Percentiles rank a stretch among this genome's conserved stretches.
Evolutionary conservation across 805 yeast genomes (phyloP).

Genomic region (Candida broadrunensis): DNA sequence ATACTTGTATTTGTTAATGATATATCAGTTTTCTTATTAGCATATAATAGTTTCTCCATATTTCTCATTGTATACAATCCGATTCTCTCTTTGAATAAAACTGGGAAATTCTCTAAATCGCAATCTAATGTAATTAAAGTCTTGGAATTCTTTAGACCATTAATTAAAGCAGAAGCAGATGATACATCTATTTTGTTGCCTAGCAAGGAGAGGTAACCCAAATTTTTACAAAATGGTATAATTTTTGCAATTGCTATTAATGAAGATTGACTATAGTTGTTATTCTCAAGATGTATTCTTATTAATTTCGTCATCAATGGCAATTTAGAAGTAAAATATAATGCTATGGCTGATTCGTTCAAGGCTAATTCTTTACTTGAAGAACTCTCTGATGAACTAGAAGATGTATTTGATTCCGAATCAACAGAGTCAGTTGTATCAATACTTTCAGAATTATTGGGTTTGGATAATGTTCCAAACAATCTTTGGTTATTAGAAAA

Average conservation of each 20-base stretch:
- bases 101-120: constrained; percentile 61
- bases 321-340: constrained; percentile 56
- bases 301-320: constrained; percentile 66
- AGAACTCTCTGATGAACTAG: background rate
- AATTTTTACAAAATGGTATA: constrained; percentile 61
- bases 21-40: constrained; percentile 31
- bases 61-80: constrained; percentile 82
- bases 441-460: background rate
- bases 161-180: constrained; percentile 62
- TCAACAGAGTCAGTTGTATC: background rate
- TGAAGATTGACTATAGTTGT: constrained; percentile 54
- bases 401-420: background rate
- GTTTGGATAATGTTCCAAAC: constrained; percentile 46
- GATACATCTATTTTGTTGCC: constrained; percentile 63
- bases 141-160: constrained; percentile 63
- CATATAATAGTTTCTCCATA: constrained; percentile 58
- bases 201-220: constrained; percentile 65
- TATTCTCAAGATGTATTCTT: constrained; percentile 70
- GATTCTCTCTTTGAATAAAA: constrained; percentile 62
- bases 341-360: constrained; percentile 32
- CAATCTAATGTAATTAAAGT: constrained; percentile 68
- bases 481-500: constrained; percentile 65
- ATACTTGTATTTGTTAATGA: constrained; percentile 2
- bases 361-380: background rate
- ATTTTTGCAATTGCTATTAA: constrained; percentile 63